A percentile compares a stretch with the other conserved stretches of the same genome.
Conservation (phyloP, 129 eudicot genomes). For the Cynara cardunculus region DNA sequence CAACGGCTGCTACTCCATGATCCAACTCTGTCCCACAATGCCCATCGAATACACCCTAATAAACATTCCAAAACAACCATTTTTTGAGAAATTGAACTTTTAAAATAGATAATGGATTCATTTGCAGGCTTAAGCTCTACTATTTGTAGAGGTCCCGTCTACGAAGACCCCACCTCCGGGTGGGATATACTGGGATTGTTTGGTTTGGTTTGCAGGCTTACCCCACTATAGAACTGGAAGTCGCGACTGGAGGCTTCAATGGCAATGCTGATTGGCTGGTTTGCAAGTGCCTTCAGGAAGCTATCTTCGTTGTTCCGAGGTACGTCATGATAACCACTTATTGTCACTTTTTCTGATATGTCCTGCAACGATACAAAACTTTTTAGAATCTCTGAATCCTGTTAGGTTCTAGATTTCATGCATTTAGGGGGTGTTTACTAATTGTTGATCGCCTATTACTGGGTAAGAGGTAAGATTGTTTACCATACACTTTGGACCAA, state of each 20-base stretch:
- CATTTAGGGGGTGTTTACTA: not conserved
- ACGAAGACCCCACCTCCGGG: not conserved
- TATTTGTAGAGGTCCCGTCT: not conserved
- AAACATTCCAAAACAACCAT: constrained; percentile 17
- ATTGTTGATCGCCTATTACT: not conserved
- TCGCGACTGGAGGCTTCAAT: constrained; percentile 91
- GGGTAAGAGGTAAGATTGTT: not conserved
- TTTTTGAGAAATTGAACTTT: not conserved
- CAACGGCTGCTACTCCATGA: constrained; percentile 90
- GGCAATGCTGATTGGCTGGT: constrained; percentile 85
- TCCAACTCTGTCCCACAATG: constrained; percentile 73
- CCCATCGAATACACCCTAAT: constrained; percentile 80
- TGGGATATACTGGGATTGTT: not conserved
- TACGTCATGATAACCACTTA: constrained; percentile 77
- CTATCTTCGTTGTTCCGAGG: constrained; percentile 73
- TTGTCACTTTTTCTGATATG: constrained; percentile 56
- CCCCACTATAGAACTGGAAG: constrained; percentile 94
- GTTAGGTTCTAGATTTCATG: not conserved
- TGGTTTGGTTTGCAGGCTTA: constrained; percentile 27
- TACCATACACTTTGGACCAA: not conserved
- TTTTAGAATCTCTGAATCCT: not conserved
- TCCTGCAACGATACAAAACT: constrained; percentile 40
- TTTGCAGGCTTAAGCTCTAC: not conserved
- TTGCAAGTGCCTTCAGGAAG: constrained; percentile 85
- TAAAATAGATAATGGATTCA: not conserved